Base-by-base conservation (phyloP, 805 yeast genomes). In the Yamadazyma scolyti region DNA sequence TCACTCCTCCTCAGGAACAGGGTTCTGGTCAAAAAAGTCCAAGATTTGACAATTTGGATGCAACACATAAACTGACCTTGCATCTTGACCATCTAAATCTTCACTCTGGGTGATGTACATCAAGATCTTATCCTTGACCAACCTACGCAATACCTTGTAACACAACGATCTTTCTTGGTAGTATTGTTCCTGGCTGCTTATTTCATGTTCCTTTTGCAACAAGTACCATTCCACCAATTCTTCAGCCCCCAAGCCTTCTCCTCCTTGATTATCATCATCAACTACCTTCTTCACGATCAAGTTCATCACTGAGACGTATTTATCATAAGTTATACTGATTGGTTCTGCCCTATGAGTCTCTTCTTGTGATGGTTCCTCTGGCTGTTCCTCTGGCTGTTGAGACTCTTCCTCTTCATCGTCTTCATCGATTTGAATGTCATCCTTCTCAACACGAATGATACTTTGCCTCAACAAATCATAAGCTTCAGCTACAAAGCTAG, bases 401-500 rank as follows among this genome's bases (percentile, higher is more conserved):
- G 34, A 43, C 13, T 44, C 56, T 3, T 56, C 72, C 13, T 33
- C 34, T 9, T 27, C 31, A 16, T 28, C 35, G 18, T 73, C 88
- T n/a, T 77, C 94, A 9, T 79, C 93, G 27, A 90, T 68, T 38
- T 86, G 93, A 23, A 90, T 73, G 54, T 90, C 97, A 46, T 90
- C 97, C 55, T 82, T 82, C 54, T 93, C 97, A 23, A 90, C 97
- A 40, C 93, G 77, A 46, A 93, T 87, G 39, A 90, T 89, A 22
- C 96, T 84, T 59, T 87, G 95, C 54, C 93, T 77, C 47, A 93
- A 68, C 40, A 93, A 65, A 48, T 83, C 90, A 55, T 83, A 88
- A 0, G 98, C 98, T 54, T 93, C 97, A 3, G 89, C 82, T 26
- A 90, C 97, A 55, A 87, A 85, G 20, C 72, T 71, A 6, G 90